phyloP scores from a whole-genome alignment of 257 asterid genomes.

The Nicotiana paniculata region DNA sequence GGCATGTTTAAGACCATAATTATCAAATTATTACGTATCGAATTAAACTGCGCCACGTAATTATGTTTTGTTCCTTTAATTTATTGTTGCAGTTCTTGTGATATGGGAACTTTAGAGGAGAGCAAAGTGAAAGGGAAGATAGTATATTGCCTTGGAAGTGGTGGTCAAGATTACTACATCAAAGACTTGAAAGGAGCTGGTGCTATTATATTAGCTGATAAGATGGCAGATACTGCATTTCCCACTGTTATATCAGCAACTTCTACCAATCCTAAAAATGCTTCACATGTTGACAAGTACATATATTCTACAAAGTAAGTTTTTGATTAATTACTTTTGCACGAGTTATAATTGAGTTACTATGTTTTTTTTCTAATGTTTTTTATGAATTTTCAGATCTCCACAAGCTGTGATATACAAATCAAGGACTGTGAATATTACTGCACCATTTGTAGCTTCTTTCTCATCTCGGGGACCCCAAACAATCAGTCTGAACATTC shows the following conservation, averaged over 20 bases:
- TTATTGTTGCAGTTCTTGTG: conserved; percentile 43
- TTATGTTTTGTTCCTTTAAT: not conserved
- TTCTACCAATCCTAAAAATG: conserved; percentile 20
- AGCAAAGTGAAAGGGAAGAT: conserved; percentile 59
- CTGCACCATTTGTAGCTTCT: conserved; percentile 48
- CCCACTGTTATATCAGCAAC: conserved; percentile 26
- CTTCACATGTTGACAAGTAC: conserved; percentile 35
- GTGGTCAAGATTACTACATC: conserved; percentile 19
- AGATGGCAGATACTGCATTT: conserved; percentile 23
- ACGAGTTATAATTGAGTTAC: too few species aligned
- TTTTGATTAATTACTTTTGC: too few species aligned
- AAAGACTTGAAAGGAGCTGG: conserved; percentile 43
- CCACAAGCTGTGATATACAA: conserved; percentile 48
- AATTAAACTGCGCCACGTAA: too few species aligned
- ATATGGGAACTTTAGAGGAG: conserved; percentile 18
- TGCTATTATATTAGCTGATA: conserved; percentile 27
- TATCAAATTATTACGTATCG: not conserved
- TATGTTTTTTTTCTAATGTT: not conserved
- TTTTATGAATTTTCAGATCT: conserved; percentile 21
- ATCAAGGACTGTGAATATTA: conserved; percentile 22
- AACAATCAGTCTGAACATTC: conserved; percentile 31
- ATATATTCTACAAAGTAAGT: conserved; percentile 59
- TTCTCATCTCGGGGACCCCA: conserved; percentile 91
- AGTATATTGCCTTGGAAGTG: conserved; percentile 40
- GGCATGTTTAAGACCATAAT: not conserved